Percentiles rank a stretch among this genome's conserved stretches.
These are phyloP conservation scores for Debaryomyces singareniensis DNA, from an alignment of 1,139 yeast species.

Conservation along the genomic window DNA sequence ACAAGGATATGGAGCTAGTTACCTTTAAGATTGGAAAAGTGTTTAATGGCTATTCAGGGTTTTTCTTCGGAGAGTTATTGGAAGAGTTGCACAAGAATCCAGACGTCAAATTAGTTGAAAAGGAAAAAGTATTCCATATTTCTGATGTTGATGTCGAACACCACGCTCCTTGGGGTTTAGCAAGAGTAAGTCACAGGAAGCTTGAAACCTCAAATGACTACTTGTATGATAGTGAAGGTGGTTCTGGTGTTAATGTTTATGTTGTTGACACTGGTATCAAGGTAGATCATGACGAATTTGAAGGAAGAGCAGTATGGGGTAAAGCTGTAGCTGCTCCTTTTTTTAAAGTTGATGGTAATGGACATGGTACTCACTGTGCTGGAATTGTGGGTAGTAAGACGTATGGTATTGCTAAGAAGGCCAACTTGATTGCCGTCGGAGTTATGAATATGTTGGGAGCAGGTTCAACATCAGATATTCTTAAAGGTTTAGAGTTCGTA, in stretches of 20 bases:
- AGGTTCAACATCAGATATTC: slow-evolving; percentile 36
- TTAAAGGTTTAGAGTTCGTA: slow-evolving; percentile 39
- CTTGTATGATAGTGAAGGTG: slow-evolving; percentile 33
- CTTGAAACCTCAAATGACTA: slow-evolving; percentile 45
- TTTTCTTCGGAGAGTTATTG: slow-evolving; percentile 22
- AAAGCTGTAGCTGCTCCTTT: slow-evolving; percentile 33
- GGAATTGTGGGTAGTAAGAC: slow-evolving; percentile 39
- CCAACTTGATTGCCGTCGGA: slow-evolving; percentile 35
- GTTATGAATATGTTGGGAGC: slow-evolving; percentile 36
- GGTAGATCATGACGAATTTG: slow-evolving; percentile 34
- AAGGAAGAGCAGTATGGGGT: slow-evolving; percentile 40
- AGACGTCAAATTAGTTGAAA: slow-evolving; percentile 30
- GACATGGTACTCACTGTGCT: slow-evolving; percentile 50
- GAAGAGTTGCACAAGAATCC: slow-evolving; percentile 21
- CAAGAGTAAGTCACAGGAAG: slow-evolving; percentile 27
- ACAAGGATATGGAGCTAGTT: neutral
- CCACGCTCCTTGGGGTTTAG: slow-evolving; percentile 39
- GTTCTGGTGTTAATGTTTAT: slow-evolving; percentile 39
- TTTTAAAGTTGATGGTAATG: slow-evolving; percentile 38
- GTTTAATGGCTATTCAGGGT: slow-evolving; percentile 29
- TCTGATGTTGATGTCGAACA: slow-evolving; percentile 31
- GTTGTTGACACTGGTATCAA: slow-evolving; percentile 41
- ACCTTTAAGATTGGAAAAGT: slow-evolving; percentile 18
- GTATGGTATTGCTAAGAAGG: slow-evolving; percentile 40
- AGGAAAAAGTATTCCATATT: slow-evolving; percentile 25